Percentiles rank a stretch among this genome's conserved stretches.
These are phyloP conservation scores for Botryosphaeria dothidea DNA, from an alignment of 2,329 filamentous ascomycete species.

Conservation along the genomic window DNA sequence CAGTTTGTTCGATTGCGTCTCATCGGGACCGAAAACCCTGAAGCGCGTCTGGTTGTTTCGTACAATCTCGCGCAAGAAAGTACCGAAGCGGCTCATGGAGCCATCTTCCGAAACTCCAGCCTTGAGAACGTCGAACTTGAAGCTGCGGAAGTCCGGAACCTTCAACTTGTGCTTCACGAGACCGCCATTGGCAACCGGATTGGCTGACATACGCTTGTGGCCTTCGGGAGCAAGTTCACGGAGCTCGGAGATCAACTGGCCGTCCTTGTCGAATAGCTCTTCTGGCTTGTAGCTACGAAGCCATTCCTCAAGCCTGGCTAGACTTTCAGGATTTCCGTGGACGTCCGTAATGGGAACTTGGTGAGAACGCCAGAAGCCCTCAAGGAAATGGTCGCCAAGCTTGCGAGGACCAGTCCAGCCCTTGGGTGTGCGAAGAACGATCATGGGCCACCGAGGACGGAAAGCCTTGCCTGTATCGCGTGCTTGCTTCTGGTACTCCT, in stretches of 20 bases:
- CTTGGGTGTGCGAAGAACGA: constrained; percentile 74
- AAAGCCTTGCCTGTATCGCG: constrained; percentile 69
- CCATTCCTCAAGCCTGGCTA: constrained; percentile 72
- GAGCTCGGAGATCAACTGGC: constrained; percentile 64
- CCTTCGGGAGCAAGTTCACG: constrained; percentile 66
- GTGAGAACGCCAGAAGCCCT: constrained; percentile 78
- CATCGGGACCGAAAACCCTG: constrained; percentile 76
- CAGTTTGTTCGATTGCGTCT: constrained; percentile 81
- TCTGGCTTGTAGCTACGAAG: constrained; percentile 77
- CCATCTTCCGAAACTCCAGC: constrained; percentile 58
- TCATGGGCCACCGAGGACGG: constrained; percentile 76
- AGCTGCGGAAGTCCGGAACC: constrained; percentile 70
- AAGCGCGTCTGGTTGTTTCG: constrained; percentile 66
- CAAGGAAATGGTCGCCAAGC: constrained; percentile 68
- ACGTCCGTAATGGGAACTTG: constrained; percentile 76
- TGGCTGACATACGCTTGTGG: constrained; percentile 72
- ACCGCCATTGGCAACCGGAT: constrained; percentile 74
- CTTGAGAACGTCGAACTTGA: constrained; percentile 63
- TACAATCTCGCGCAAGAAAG: constrained; percentile 68
- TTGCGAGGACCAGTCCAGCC: constrained; percentile 78
- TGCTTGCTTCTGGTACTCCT: constrained; percentile 68
- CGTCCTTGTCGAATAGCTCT: constrained; percentile 65
- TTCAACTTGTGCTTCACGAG: constrained; percentile 65
- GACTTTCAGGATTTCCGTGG: constrained; percentile 62
- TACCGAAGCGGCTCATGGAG: constrained; percentile 71